These are phyloP conservation scores for Umbilicus rupestris DNA, from an alignment of 164 flowering plant species.

Conservation along the genomic window DNA sequence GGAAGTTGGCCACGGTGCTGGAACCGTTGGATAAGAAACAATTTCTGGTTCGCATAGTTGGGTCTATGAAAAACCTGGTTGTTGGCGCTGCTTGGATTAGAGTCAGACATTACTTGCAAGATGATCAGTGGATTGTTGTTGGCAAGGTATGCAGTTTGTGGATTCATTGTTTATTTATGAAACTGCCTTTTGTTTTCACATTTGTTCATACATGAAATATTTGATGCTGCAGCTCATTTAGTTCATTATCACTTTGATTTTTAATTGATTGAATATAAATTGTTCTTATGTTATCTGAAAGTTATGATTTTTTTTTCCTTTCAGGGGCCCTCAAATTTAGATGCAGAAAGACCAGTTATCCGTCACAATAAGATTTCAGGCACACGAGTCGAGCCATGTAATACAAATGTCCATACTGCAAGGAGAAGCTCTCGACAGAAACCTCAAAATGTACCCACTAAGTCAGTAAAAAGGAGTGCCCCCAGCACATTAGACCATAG, in stretches of 20 bases:
- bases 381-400: background rate
- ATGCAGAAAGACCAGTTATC: background rate
- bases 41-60: constrained; percentile 1
- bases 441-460: background rate
- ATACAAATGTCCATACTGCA: background rate
- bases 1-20: constrained; percentile 6
- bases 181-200: too few species aligned
- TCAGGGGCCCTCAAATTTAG: constrained; percentile 4
- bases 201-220: too few species aligned
- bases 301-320: background rate
- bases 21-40: background rate
- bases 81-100: constrained; percentile 4
- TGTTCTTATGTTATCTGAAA: background rate
- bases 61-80: background rate
- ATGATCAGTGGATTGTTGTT: background rate
- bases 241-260: too few species aligned
- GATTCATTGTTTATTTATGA: too few species aligned
- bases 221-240: too few species aligned
- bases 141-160: background rate
- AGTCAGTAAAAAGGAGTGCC: background rate
- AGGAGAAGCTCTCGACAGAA: background rate
- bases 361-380: background rate
- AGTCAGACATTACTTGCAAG: constrained; percentile 5
- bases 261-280: background rate
- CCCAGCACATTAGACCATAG: background rate